phyloP scores from a whole-genome alignment of 73 alveolate genomes.

The Paramecium tetraurelia region DNA sequence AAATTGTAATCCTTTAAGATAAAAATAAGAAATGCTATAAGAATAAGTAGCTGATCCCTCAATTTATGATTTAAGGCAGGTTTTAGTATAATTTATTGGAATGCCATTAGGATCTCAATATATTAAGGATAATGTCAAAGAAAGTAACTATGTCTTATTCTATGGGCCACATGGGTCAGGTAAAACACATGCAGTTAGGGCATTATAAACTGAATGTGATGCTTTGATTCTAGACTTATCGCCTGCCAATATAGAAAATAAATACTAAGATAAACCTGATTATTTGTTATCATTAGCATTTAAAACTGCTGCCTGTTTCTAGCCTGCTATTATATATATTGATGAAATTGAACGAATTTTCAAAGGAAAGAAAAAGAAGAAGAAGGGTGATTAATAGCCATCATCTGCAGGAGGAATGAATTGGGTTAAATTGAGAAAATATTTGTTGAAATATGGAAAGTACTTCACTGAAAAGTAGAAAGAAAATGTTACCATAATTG shows the following conservation, averaged over 20 bases:
- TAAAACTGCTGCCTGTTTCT: conserved; percentile 82
- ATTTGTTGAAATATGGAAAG: conserved; percentile 63
- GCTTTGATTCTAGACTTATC: conserved; percentile 80
- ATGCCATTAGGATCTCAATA: conserved; percentile 58
- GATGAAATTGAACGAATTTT: conserved; percentile 89
- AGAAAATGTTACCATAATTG: conserved; percentile 77
- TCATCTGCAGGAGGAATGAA: conserved; percentile 53
- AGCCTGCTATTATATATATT: conserved; percentile 85
- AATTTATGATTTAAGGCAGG: conserved; percentile 55
- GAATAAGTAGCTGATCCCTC: conserved; percentile 60
- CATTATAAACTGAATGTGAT: conserved; percentile 47
- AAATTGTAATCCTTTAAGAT: conserved; percentile 45
- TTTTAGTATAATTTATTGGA: conserved; percentile 39
- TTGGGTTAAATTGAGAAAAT: conserved; percentile 62
- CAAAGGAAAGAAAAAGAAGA: conserved; percentile 72
- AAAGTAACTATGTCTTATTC: conserved; percentile 32
- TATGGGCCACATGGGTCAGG: conserved; percentile 67
- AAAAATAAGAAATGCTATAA: conserved; percentile 33
- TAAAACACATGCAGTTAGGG: conserved; percentile 55
- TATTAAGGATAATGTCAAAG: conserved; percentile 54
- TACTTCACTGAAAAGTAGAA: conserved; percentile 64
- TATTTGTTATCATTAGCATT: conserved; percentile 76
- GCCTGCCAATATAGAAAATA: conserved; percentile 65
- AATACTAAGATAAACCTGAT: conserved; percentile 72
- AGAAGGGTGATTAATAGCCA: conserved; percentile 65